phyloP scores from a whole-genome alignment of 208 protist genomes.

The Wallacemonas sp. region DNA sequence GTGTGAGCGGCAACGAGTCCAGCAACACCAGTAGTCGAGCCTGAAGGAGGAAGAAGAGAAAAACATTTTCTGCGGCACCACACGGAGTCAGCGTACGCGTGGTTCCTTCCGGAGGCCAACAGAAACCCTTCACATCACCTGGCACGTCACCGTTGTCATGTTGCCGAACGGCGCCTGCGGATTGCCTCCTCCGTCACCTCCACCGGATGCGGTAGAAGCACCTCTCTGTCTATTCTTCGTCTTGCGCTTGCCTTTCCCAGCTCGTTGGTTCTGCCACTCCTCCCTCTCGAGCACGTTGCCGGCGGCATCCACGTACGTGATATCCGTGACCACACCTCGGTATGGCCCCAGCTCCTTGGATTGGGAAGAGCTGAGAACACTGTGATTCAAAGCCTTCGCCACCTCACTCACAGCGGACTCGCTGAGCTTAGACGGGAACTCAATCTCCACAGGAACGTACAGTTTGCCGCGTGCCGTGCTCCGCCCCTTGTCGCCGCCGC shows the following conservation, averaged over 20 bases:
- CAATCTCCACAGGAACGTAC: constrained; percentile 24
- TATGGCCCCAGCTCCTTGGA: constrained; percentile 8
- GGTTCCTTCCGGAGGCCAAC: no score
- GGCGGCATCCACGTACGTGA: constrained; percentile 16
- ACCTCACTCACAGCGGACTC: constrained; percentile 12
- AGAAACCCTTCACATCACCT: background rate
- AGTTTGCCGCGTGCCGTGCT: constrained; percentile 25
- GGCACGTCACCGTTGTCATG: constrained; percentile 1
- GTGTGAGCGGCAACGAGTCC: no score
- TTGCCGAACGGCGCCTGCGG: background rate
- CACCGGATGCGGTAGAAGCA: background rate
- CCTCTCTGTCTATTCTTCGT: constrained; percentile 2
- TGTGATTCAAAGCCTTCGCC: constrained; percentile 10
- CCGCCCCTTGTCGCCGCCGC: background rate
- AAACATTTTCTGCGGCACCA: no score
- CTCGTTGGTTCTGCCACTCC: background rate
- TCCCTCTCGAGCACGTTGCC: constrained; percentile 13
- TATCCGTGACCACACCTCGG: constrained; percentile 16
- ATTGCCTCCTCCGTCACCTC: background rate
- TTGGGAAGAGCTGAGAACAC: background rate
- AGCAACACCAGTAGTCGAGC: no score
- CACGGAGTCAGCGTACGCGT: no score
- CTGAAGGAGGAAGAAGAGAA: no score
- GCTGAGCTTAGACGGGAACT: constrained; percentile 19
- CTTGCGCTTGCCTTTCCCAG: background rate